phyloP scores from a whole-genome alignment of 2,329 filamentous ascomycete species.

The Ploettnerulaceae sp. region DNA sequence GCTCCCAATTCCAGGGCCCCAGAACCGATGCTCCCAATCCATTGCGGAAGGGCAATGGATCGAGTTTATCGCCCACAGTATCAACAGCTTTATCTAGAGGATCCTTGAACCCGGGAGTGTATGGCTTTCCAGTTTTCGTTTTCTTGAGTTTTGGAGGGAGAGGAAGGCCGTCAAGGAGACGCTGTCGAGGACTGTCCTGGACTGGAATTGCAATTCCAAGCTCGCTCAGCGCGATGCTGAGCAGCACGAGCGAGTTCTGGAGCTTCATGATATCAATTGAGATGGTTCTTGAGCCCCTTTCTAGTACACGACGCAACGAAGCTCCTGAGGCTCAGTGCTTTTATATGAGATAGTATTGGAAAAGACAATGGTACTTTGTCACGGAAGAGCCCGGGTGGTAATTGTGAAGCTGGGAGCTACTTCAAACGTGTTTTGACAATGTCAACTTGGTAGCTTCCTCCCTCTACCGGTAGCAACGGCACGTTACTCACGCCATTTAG shows the following conservation, averaged over 20 bases:
- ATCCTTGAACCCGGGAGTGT: conserved; percentile 55
- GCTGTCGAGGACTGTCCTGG: conserved; percentile 51
- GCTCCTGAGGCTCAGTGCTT: background rate
- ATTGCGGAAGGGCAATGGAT: conserved; percentile 61
- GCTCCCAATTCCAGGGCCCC: conserved; percentile 63
- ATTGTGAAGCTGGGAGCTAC: background rate
- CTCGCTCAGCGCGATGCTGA: conserved; percentile 20
- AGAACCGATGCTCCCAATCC: conserved; percentile 61
- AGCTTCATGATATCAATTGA: conserved; percentile 27
- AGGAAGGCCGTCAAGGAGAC: conserved; percentile 46
- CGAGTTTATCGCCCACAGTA: conserved; percentile 52
- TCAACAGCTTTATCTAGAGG: conserved; percentile 60
- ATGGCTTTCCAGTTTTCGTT: conserved; percentile 40
- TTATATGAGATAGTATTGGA: background rate
- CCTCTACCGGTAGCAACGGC: background rate
- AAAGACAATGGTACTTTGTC: background rate
- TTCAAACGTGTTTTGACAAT: background rate
- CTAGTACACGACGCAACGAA: background rate
- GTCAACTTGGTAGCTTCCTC: background rate
- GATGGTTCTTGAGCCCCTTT: background rate
- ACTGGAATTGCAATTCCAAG: conserved; percentile 29
- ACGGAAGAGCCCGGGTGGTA: background rate
- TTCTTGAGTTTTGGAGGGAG: conserved; percentile 40
- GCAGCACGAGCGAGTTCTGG: conserved; percentile 21
- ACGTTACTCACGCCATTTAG: conserved; percentile 1